Base-by-base conservation (phyloP, 805 yeast genomes). In the Saturnispora serradocipensis region DNA sequence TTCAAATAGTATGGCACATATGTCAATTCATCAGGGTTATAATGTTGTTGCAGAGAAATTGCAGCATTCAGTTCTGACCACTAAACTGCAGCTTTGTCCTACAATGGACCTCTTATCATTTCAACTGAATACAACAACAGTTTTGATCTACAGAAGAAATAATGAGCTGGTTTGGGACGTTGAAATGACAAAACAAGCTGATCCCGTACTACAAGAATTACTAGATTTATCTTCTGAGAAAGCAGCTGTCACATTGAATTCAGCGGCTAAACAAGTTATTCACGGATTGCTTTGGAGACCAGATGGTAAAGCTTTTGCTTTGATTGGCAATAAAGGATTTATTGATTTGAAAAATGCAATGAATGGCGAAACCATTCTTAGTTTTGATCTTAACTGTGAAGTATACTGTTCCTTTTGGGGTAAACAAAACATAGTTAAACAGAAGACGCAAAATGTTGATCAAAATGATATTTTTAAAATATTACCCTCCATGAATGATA, bases 91-190 rank as follows among this genome's bases (percentile, higher is more conserved):
- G 5, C 51, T 66, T 56, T 68, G 71, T 54, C 72, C 72, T 9
- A 60, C 67, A 2, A 68, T 69, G 71, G 68, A 66, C 45, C 58
- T 69, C 30, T 44, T 66, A 5, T 60, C 68, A 1, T 60, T 62
- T 27, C 61, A 63, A 45, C 50, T 65, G 28, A 55, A 55, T 42
- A 59, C 61, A n/a, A 56, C 56, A 18, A 61, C 65, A 1, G 47
- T 69, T 13, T 64, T 64, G 64, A 56, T 65, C 8, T 65, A 63
- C 40, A 54, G 72, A 52, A 50, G 63, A 20, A 63, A 62, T 13
- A 64, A 67, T 45, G 66, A 67, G 50, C 53, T 58, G 38, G 70
- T 67, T 15, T 69, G 69, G 71, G 62, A 61, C 22, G 53, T 64
- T 13, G 61, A 61, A 36, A 15, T 44, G 11, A 10, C 16, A 20